Evolutionary conservation across 306 rosid species (phyloP).

Genomic region (Casuarina cunninghamiana): DNA sequence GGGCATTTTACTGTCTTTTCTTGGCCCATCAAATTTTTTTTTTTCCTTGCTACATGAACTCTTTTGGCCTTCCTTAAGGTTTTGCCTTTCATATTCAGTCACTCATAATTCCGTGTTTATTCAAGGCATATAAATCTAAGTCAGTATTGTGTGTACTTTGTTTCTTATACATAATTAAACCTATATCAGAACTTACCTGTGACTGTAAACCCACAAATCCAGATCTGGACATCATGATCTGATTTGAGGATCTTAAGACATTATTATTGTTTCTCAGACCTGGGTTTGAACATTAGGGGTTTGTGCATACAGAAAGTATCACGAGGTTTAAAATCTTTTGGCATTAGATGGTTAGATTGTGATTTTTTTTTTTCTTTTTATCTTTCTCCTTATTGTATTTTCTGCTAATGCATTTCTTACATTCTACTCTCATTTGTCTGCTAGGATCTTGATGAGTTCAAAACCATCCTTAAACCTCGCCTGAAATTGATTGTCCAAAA

Average conservation of each 20-base stretch:
- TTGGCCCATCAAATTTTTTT: not conserved
- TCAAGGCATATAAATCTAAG: not conserved
- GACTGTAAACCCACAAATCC: not conserved
- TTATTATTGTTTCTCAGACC: not conserved
- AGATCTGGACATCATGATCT: not conserved
- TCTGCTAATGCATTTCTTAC: conserved; percentile 26
- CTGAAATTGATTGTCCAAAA: conserved; percentile 92
- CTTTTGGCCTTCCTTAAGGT: not conserved
- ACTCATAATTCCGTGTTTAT: not conserved
- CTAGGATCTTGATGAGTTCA: conserved; percentile 97
- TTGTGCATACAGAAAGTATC: not conserved
- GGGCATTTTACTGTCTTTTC: not conserved
- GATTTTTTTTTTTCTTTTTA: conserved; percentile 11
- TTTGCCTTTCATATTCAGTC: no score
- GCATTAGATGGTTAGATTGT: not conserved
- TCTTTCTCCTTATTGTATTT: conserved; percentile 15
- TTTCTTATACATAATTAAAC: not conserved
- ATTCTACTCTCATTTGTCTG: conserved; percentile 27
- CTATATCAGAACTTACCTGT: not conserved
- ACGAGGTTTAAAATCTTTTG: no score
- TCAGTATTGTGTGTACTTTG: not conserved
- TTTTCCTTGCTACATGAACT: not conserved
- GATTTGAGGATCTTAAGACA: not conserved
- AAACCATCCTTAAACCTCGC: conserved; percentile 96
- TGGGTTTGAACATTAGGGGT: not conserved